Conservation (phyloP, 257 asterid genomes). For the Nicotiana undulata region DNA sequence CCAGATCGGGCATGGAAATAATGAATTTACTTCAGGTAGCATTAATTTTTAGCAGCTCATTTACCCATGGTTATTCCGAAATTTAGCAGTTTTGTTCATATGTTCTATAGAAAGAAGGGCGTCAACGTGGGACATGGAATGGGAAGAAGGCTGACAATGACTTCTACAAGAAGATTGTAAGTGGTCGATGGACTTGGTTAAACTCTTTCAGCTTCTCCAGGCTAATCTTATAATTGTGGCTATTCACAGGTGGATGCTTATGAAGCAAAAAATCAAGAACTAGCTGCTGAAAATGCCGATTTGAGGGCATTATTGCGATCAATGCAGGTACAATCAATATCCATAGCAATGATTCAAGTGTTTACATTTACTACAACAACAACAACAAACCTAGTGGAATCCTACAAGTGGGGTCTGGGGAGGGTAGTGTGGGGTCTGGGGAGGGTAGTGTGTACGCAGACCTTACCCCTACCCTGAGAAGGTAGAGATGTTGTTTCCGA, state of each 20-base stretch:
- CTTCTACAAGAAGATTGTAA: slow-evolving; percentile 87
- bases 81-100: slow-evolving; percentile 9
- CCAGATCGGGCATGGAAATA: slow-evolving; percentile 96
- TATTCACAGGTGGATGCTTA: slow-evolving; percentile 81
- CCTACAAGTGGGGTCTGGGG: no score
- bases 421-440: no score
- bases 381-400: no score
- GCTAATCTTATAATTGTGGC: neutral
- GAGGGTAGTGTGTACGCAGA: no score
- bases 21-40: slow-evolving; percentile 90
- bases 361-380: no score
- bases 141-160: slow-evolving; percentile 85
- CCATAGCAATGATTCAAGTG: neutral
- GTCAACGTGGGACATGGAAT: slow-evolving; percentile 98
- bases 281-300: slow-evolving; percentile 87
- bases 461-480: no score
- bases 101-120: slow-evolving; percentile 82
- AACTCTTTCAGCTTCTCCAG: neutral
- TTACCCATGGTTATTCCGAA: neutral
- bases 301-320: slow-evolving; percentile 89
- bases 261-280: slow-evolving; percentile 93
- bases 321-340: slow-evolving; percentile 59
- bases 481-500: no score
- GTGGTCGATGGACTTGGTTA: slow-evolving; percentile 22
- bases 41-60: slow-evolving; percentile 4